Evolutionary conservation across 192 early-diverging fungal genomes (phyloP).

Genomic region (Linnemannia exigua): DNA sequence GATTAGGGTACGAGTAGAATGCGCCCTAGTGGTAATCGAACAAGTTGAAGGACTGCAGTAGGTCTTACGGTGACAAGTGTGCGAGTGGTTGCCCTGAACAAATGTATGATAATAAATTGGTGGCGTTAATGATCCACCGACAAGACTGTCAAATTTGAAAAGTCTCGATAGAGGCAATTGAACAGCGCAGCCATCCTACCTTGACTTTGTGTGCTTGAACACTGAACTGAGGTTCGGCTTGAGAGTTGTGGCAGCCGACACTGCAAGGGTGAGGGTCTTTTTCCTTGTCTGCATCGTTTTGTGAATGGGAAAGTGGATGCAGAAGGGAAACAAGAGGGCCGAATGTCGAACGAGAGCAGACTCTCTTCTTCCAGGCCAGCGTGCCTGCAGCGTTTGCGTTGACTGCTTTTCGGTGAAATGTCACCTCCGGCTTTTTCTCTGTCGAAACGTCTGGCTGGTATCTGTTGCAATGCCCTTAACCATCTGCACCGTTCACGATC

Average conservation of each 20-base stretch:
- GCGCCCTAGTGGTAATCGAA: neutral
- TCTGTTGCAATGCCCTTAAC: neutral
- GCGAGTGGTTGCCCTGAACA: slow-evolving; percentile 4
- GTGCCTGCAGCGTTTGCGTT: neutral
- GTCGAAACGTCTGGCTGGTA: too few relatives aligned
- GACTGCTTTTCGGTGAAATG: neutral
- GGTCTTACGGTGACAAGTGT: slow-evolving; percentile 15
- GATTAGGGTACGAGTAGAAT: neutral
- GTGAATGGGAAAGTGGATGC: neutral
- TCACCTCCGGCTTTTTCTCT: neutral
- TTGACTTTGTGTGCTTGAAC: slow-evolving; percentile 45
- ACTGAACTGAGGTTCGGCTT: slow-evolving; percentile 31
- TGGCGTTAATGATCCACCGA: slow-evolving; percentile 47
- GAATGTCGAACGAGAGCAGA: neutral
- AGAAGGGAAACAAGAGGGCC: neutral
- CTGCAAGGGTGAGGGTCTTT: neutral
- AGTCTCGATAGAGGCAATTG: neutral
- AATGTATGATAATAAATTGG: slow-evolving; percentile 18
- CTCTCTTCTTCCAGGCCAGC: neutral
- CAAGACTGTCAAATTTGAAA: neutral
- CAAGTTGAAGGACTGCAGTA: neutral
- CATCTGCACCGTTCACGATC: neutral
- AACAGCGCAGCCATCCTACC: slow-evolving; percentile 23
- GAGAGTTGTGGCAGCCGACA: neutral
- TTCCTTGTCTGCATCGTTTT: slow-evolving; percentile 35